Conservation (phyloP, 1,139 yeast genomes). For the Debaryomyces psychrophilus region DNA sequence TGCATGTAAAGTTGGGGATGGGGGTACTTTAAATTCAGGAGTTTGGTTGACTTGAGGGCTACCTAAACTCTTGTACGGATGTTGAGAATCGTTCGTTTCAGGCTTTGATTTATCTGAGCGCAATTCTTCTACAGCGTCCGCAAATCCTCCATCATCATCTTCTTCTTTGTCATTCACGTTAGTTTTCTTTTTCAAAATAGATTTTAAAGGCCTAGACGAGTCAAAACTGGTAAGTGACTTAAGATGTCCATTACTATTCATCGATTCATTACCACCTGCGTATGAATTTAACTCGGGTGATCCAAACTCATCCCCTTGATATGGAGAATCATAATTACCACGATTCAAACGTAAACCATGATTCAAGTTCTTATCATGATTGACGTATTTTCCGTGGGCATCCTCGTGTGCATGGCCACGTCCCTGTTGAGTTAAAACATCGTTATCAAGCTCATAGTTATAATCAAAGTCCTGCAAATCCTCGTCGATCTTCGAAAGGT, state of each 20-base stretch:
- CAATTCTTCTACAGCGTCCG: constrained; percentile 2
- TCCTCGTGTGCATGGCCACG: constrained; percentile 16
- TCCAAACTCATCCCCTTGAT: neutral
- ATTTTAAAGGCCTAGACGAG: constrained; percentile 34
- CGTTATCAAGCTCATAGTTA: constrained; percentile 37
- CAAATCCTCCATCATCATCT: constrained; percentile 10
- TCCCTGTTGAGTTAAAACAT: constrained; percentile 7
- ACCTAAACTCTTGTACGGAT: constrained; percentile 21
- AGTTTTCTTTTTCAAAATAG: constrained; percentile 38
- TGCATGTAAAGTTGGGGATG: constrained; percentile 1
- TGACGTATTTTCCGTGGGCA: neutral
- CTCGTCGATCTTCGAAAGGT: constrained; percentile 47
- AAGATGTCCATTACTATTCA: neutral
- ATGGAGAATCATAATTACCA: neutral
- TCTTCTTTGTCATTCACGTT: constrained; percentile 19
- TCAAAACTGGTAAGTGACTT: constrained; percentile 5
- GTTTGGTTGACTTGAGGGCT: constrained; percentile 14
- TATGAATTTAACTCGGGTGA: neutral
- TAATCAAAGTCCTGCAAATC: constrained; percentile 50
- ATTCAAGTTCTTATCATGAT: neutral
- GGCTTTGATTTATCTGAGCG: neutral
- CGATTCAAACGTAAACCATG: constrained; percentile 3
- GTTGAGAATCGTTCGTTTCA: constrained; percentile 1
- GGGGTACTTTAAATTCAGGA: constrained; percentile 19
- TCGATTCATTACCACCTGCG: neutral